Evolutionary conservation across 1,284 basidiomycete genomes (phyloP), one percentile per base, ranked within the genome.

Genomic region (Ganoderma leucocontextum): DNA sequence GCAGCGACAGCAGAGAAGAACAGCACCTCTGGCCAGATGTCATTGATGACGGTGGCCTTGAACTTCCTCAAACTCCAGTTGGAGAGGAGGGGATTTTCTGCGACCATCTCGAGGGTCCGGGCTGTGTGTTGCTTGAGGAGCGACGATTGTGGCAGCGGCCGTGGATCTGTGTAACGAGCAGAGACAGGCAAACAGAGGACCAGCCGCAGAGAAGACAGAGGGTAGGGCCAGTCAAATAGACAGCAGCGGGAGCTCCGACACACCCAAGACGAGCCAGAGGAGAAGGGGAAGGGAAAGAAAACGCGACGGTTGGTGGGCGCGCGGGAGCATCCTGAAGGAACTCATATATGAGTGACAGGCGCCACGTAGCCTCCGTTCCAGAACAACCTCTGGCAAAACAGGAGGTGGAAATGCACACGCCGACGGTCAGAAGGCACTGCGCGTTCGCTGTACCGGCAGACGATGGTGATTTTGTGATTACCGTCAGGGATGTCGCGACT

Each of bases 31-130:
- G 86, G 87, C 87, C 87, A 90, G 22, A 89, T 87, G 74, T 89
- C 87, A 74, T 88, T 88, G 60, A 89, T 80, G 68, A 90, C 87
- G 0, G 88, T 90, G 5, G 88, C 87, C 70, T 86, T 81, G 77
- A 89, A 87, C 74, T 85, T 86, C 75, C 86, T 86, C 62, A 83
- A 62, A 57, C 70, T 75, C 65, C 69, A 72, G 63, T 74, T 74
- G n/a, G 69, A 64, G 70, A 79, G 78, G 17, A 78, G 72, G 13
- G 78, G 77, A 60, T 78, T 78, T 44, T 72, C 58, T 8, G 77
- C 74, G 59, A 77, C 77, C 78, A 79, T 79, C 22, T 57, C 53
- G 47, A 33, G 35, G 42, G 35, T 2, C 3, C 36, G 41, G 44
- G 29, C 29, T 35, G 38, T 33, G 41, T 55, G 42, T 13, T 36